A percentile compares a stretch with the other conserved stretches of the same genome.
phyloP scores from a whole-genome alignment of 1,284 basidiomycete species.

The Ceratobasidium sp. region DNA sequence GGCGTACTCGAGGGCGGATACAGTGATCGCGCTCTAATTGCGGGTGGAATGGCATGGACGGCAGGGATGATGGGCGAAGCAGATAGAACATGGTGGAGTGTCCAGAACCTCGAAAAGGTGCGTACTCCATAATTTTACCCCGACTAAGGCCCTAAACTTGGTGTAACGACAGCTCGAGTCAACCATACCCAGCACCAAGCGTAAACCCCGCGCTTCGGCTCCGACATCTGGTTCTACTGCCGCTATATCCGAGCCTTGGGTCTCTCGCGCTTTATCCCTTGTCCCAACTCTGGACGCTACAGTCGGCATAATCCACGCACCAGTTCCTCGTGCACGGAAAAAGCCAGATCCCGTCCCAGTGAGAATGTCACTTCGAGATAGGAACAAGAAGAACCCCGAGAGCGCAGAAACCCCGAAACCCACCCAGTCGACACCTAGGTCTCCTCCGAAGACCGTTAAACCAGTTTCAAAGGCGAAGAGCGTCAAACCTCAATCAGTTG shows the following conservation, averaged over 20 bases:
- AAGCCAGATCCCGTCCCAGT: constrained; percentile 54
- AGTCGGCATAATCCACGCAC: constrained; percentile 54
- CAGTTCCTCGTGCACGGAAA: constrained; percentile 50
- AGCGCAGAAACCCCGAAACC: background rate
- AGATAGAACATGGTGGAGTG: constrained; percentile 73
- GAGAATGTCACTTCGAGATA: constrained; percentile 71
- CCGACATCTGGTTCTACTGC: constrained; percentile 59
- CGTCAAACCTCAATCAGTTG: background rate
- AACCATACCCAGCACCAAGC: constrained; percentile 80
- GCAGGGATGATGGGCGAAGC: constrained; percentile 69
- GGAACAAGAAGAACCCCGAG: constrained; percentile 60
- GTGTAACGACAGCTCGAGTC: background rate
- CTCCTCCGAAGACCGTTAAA: constrained; percentile 30
- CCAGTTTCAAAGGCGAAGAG: constrained; percentile 14
- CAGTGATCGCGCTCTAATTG: constrained; percentile 87
- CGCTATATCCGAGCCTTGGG: constrained; percentile 66
- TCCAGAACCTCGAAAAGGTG: constrained; percentile 75
- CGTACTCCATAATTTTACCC: constrained; percentile 39
- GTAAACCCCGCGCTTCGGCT: constrained; percentile 65
- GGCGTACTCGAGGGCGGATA: constrained; percentile 97
- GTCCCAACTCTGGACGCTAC: constrained; percentile 62
- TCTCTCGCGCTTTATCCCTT: constrained; percentile 66
- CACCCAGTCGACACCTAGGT: constrained; percentile 25
- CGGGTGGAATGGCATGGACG: constrained; percentile 85
- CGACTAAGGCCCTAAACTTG: background rate